Base-by-base conservation (phyloP, 768 basidiomycete genomes). In the Boletus edulis region DNA sequence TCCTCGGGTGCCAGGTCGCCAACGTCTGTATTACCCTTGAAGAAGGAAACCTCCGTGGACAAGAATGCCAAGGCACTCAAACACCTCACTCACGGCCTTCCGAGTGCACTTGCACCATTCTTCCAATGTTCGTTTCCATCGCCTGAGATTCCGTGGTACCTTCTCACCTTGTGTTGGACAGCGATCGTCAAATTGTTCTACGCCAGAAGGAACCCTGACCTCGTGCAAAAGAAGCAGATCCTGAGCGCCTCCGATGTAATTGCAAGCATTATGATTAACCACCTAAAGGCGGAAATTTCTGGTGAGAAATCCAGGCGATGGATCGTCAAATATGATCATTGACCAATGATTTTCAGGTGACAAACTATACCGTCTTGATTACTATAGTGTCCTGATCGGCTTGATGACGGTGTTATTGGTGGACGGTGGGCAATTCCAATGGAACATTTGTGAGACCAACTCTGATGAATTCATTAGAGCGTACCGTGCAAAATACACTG, bases 101-200 rank as follows among this genome's bases (percentile, higher is more conserved):
- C 92, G 0, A 82, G 79, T 35, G 79, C 85, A 3, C 72, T 94
- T 54, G 81, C 85, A 2, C 89, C 93, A 1, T 89, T 97, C 71
- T 91, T 94, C 72, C 91, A 92, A 80, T 84, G 94, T 92, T 70
- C 54, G 76, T 67, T 12, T 5, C 54, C 13, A 51, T 54, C 32
- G n/a, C 32, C 32, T 34, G 40, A 34, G 13, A 35, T 24, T 29
- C 27, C 37, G 34, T 51, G 20, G 18, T 56, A 18, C 40, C 12
- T 51, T 37, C 55, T 68, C 24, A 71, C 38, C 10, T 51, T 32
- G 31, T 32, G 9, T 46, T 43, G 15, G 14, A 45, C 51, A 94
- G 92, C 93, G 14, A 83, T 92, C 63, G 86, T 92, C 56, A 92
- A 94, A 72, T 79, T 95, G 70, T 89, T 95, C 71, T 85, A 91